These are phyloP conservation scores for Amanita fuliginea DNA, from an alignment of 768 basidiomycete genomes.

Conservation along the genomic window DNA sequence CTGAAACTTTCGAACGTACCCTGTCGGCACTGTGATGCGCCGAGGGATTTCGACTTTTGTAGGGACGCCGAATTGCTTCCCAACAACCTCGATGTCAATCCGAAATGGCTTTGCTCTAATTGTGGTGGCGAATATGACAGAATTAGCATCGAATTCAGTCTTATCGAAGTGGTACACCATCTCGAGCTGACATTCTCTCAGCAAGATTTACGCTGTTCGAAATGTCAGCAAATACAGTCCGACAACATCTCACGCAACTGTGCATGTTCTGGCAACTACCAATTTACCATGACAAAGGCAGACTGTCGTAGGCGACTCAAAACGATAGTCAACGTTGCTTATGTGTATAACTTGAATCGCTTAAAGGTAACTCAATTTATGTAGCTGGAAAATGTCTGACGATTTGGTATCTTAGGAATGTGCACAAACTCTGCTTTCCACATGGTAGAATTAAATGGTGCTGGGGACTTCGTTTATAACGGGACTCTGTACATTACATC, in stretches of 20 bases:
- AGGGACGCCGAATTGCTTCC: constrained; percentile 80
- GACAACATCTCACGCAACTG: constrained; percentile 83
- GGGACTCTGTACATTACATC: background rate
- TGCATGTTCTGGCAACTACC: constrained; percentile 79
- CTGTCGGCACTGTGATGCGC: constrained; percentile 74
- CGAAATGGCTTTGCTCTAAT: constrained; percentile 57
- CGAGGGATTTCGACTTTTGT: constrained; percentile 93
- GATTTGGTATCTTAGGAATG: constrained; percentile 30
- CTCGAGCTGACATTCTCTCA: constrained; percentile 71
- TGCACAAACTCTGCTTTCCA: constrained; percentile 26
- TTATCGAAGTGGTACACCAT: constrained; percentile 65
- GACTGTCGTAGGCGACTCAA: constrained; percentile 64
- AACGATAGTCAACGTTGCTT: constrained; percentile 78
- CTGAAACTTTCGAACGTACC: constrained; percentile 80
- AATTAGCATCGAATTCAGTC: constrained; percentile 72
- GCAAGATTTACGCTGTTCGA: constrained; percentile 82
- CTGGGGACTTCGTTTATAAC: background rate
- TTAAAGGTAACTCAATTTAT: constrained; percentile 40
- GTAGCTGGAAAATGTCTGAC: background rate
- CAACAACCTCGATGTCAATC: constrained; percentile 32
- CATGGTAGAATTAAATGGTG: background rate
- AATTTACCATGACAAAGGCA: constrained; percentile 57
- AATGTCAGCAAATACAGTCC: constrained; percentile 84
- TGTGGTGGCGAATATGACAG: constrained; percentile 87
- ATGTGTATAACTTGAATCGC: constrained; percentile 55